Percentiles rank a stretch among this genome's conserved stretches.
Conservation (phyloP, 2,329 filamentous ascomycete species). For the Aspergillus ustus region DNA sequence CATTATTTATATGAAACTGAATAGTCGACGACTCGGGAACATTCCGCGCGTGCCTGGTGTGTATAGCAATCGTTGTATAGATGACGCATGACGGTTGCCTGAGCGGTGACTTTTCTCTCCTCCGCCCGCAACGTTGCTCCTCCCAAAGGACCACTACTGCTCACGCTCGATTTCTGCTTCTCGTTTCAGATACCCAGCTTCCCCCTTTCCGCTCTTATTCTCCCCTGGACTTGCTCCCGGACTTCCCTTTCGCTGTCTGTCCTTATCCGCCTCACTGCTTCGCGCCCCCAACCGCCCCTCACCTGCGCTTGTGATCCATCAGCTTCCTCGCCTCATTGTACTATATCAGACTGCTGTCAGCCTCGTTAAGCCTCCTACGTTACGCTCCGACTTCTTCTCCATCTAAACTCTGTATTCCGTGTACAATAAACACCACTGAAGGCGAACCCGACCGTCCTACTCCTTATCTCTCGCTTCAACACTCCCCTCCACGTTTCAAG, state of each 20-base stretch:
- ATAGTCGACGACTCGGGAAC: neutral
- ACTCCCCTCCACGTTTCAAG: constrained; percentile 3
- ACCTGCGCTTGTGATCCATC: constrained; percentile 2
- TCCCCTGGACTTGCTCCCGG: neutral
- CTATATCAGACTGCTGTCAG: constrained; percentile 7
- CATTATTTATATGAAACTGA: neutral
- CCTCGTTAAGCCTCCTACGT: neutral
- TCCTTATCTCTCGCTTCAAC: constrained; percentile 3
- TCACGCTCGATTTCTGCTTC: constrained; percentile 5
- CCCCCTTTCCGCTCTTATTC: constrained; percentile 4
- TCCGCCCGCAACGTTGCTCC: constrained; percentile 18
- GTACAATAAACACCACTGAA: constrained; percentile 5
- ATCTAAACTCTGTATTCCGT: neutral
- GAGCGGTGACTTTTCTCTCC: constrained; percentile 14
- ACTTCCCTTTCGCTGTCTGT: constrained; percentile 2
- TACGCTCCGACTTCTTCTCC: neutral
- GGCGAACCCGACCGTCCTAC: neutral
- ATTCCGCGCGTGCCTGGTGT: neutral
- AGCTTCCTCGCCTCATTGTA: constrained; percentile 12
- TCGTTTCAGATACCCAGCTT: constrained; percentile 11
- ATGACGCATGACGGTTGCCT: constrained; percentile 20
- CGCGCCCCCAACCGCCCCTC: constrained; percentile 2
- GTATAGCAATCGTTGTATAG: constrained; percentile 38
- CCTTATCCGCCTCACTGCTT: constrained; percentile 1
- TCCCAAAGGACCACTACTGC: constrained; percentile 18